These are phyloP conservation scores for Heterobasidion irregulare DNA, from an alignment of 1,284 basidiomycete genomes.

Conservation along the genomic window DNA sequence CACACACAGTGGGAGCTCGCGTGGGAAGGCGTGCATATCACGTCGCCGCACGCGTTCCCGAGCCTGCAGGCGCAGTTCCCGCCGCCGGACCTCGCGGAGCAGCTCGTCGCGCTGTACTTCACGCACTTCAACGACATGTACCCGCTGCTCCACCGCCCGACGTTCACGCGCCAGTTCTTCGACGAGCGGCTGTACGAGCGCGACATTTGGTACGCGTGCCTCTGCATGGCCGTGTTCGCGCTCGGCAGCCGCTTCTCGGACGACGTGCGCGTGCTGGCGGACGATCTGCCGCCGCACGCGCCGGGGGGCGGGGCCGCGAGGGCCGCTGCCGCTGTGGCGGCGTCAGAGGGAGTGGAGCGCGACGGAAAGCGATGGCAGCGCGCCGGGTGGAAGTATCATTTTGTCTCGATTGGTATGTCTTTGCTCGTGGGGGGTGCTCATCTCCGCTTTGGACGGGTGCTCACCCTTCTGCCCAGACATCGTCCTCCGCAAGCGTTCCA, in stretches of 20 bases:
- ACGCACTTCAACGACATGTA: constrained; percentile 30
- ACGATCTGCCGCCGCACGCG: constrained; percentile 15
- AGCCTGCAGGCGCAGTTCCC: constrained; percentile 42
- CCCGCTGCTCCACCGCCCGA: constrained; percentile 40
- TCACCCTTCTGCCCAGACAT: constrained; percentile 10
- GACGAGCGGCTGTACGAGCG: constrained; percentile 28
- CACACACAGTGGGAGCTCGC: constrained; percentile 47
- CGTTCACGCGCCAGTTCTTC: constrained; percentile 37
- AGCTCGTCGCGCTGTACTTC: constrained; percentile 44
- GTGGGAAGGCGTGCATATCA: constrained; percentile 39
- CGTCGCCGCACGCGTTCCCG: constrained; percentile 24
- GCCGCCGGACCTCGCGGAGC: constrained; percentile 35
- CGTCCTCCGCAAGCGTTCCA: constrained; percentile 12
- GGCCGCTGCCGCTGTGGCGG: no score
- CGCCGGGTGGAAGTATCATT: constrained; percentile 12
- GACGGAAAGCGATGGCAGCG: constrained; percentile 19
- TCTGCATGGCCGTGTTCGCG: constrained; percentile 42
- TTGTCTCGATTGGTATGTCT: constrained; percentile 8
- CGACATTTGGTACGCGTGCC: constrained; percentile 37
- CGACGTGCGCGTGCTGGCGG: constrained; percentile 37
- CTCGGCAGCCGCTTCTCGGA: constrained; percentile 37
- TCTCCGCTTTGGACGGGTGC: neutral
- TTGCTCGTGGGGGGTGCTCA: neutral
- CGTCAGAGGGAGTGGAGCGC: constrained; percentile 13
- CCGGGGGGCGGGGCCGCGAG: no score